These are phyloP conservation scores for Nakazawaea sp. DNA, from an alignment of 805 yeast species.

Conservation along the genomic window DNA sequence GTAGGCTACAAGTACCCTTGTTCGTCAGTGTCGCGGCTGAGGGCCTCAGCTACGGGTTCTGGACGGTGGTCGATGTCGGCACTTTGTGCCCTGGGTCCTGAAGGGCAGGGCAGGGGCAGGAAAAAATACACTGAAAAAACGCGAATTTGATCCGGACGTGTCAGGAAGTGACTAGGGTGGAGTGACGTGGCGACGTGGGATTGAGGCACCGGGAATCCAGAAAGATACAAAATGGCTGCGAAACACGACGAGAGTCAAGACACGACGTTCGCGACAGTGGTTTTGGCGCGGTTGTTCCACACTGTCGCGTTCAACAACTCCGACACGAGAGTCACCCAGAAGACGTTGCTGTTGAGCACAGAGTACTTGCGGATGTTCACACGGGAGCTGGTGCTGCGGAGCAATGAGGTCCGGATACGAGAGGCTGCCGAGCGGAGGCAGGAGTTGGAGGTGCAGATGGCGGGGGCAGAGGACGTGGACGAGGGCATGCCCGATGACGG, in stretches of 20 bases:
- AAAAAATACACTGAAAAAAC: too few relatives aligned
- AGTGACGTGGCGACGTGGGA: too few relatives aligned
- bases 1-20: slow-evolving; percentile 16
- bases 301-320: slow-evolving; percentile 40
- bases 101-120: too few relatives aligned
- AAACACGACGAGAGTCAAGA: slow-evolving; percentile 1
- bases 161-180: too few relatives aligned
- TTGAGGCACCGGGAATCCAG: too few relatives aligned
- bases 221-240: too few relatives aligned
- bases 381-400: slow-evolving; percentile 49
- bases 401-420: slow-evolving; percentile 42
- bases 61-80: neutral
- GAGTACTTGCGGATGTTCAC: slow-evolving; percentile 53
- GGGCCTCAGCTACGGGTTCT: slow-evolving; percentile 1
- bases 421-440: slow-evolving; percentile 12
- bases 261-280: slow-evolving; percentile 19
- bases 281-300: slow-evolving; percentile 46
- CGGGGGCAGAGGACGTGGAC: slow-evolving; percentile 29
- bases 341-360: slow-evolving; percentile 40
- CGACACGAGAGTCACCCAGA: slow-evolving; percentile 39
- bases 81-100: too few relatives aligned
- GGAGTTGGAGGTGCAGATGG: slow-evolving; percentile 9
- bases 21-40: slow-evolving; percentile 15
- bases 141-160: too few relatives aligned
- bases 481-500: slow-evolving; percentile 15